A percentile compares a stretch with the other conserved stretches of the same genome.
Conservation (phyloP, 1,284 basidiomycete species). For the Neonothopanus nambi region DNA sequence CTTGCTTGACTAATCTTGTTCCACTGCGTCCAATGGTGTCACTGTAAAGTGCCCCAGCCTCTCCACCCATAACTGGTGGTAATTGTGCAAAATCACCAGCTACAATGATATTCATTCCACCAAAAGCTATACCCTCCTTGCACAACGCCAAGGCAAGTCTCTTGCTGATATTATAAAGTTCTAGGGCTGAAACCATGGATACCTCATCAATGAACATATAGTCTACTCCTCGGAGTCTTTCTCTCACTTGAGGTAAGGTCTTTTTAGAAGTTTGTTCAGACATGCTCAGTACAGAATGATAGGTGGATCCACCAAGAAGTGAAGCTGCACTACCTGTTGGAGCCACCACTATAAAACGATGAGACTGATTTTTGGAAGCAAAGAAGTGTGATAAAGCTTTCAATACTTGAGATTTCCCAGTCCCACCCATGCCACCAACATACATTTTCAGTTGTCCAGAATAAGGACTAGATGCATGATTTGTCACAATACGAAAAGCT, state of each 20-base stretch:
- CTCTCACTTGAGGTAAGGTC: background rate
- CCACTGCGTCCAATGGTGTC: background rate
- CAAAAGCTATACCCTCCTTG: constrained; percentile 9
- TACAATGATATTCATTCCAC: constrained; percentile 20
- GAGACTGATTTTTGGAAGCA: constrained; percentile 19
- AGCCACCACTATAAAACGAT: constrained; percentile 31
- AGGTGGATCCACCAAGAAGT: constrained; percentile 28
- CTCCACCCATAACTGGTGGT: constrained; percentile 12
- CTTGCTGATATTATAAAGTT: constrained; percentile 15
- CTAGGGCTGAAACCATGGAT: constrained; percentile 19
- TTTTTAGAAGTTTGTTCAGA: constrained; percentile 1
- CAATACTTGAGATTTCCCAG: constrained; percentile 44
- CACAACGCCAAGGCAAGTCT: background rate
- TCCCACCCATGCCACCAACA: constrained; percentile 13
- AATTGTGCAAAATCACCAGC: constrained; percentile 22
- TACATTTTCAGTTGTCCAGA: constrained; percentile 10
- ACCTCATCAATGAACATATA: constrained; percentile 24
- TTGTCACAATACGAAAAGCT: constrained; percentile 28
- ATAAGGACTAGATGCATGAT: constrained; percentile 25
- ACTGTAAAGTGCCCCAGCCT: constrained; percentile 8
- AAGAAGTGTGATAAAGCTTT: constrained; percentile 34
- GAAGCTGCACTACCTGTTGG: constrained; percentile 34
- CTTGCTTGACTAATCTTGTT: constrained; percentile 10
- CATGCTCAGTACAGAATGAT: constrained; percentile 29
- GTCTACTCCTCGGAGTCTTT: constrained; percentile 10